These are phyloP conservation scores for Xylaria sp. DNA, from an alignment of 2,329 filamentous ascomycete genomes.

Conservation along the genomic window DNA sequence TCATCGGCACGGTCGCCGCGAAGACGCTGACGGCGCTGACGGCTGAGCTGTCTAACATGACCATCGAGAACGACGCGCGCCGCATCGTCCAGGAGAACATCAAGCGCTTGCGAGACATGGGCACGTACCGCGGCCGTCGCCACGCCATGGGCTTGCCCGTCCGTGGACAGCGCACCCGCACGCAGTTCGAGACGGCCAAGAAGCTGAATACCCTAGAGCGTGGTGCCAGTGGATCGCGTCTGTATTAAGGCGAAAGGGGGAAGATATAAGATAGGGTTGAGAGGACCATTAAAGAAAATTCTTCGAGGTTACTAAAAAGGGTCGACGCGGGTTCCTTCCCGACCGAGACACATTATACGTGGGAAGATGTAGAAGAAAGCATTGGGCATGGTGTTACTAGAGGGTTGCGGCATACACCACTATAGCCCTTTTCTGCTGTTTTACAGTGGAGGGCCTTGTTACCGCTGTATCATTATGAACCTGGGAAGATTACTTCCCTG, in stretches of 20 bases:
- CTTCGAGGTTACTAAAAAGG: neutral
- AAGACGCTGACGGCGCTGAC: slow-evolving; percentile 82
- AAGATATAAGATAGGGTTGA: neutral
- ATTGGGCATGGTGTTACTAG: slow-evolving; percentile 28
- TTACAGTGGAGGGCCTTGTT: neutral
- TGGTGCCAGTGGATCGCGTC: slow-evolving; percentile 36
- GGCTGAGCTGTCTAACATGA: slow-evolving; percentile 87
- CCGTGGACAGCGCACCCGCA: slow-evolving; percentile 86
- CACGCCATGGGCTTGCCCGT: slow-evolving; percentile 94
- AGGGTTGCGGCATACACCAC: slow-evolving; percentile 1
- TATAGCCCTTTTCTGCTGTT: neutral
- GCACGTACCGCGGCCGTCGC: slow-evolving; percentile 82
- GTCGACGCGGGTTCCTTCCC: neutral
- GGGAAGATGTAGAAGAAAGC: neutral
- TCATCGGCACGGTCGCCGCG: slow-evolving; percentile 74
- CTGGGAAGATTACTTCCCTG: slow-evolving; percentile 5
- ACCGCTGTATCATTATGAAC: slow-evolving; percentile 16
- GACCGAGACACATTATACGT: neutral
- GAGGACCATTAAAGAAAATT: neutral
- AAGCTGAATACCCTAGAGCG: slow-evolving; percentile 66
- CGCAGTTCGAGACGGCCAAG: slow-evolving; percentile 66
- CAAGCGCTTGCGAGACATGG: slow-evolving; percentile 84
- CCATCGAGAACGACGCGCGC: slow-evolving; percentile 86
- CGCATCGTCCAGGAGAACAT: slow-evolving; percentile 85
- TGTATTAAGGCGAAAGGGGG: neutral